Percentiles rank a stretch among this genome's conserved stretches.
phyloP scores from a whole-genome alignment of 2,329 filamentous ascomycete species.

The Exophiala sideris region DNA sequence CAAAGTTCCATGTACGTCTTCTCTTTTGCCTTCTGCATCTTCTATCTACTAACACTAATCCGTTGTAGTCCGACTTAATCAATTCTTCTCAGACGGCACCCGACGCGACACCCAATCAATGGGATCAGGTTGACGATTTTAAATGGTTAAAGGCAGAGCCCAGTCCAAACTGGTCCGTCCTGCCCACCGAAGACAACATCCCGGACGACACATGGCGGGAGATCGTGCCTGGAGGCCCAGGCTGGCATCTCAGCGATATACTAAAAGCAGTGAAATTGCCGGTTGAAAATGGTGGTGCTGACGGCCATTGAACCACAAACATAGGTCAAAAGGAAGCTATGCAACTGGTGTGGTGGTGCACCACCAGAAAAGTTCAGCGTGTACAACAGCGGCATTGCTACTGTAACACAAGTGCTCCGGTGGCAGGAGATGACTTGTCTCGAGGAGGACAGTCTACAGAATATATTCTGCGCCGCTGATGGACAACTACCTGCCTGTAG shows the following conservation, averaged over 20 bases:
- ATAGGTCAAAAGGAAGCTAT: not conserved
- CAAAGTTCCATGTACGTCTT: conserved; percentile 36
- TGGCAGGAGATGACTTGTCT: no score
- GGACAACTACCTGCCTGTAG: no score
- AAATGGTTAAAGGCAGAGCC: conserved; percentile 83
- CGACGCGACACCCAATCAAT: conserved; percentile 58
- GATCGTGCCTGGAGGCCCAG: conserved; percentile 62
- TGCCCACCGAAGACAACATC: conserved; percentile 61
- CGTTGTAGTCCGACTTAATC: conserved; percentile 16
- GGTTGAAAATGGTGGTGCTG: not conserved
- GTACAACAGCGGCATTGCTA: no score
- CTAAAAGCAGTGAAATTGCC: conserved; percentile 42
- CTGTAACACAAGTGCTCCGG: no score
- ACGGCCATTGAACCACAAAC: no score
- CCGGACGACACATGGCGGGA: conserved; percentile 65
- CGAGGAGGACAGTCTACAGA: no score
- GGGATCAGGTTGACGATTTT: conserved; percentile 93
- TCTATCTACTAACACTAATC: not conserved
- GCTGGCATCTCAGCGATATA: conserved; percentile 63
- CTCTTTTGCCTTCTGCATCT: not conserved
- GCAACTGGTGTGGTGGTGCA: no score
- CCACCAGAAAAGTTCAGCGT: no score
- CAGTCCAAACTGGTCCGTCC: conserved; percentile 81
- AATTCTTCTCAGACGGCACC: conserved; percentile 26
- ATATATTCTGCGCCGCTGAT: no score